These are phyloP conservation scores for Hypoxylon sp. DNA, from an alignment of 2,329 filamentous ascomycete genomes.

Conservation along the genomic window DNA sequence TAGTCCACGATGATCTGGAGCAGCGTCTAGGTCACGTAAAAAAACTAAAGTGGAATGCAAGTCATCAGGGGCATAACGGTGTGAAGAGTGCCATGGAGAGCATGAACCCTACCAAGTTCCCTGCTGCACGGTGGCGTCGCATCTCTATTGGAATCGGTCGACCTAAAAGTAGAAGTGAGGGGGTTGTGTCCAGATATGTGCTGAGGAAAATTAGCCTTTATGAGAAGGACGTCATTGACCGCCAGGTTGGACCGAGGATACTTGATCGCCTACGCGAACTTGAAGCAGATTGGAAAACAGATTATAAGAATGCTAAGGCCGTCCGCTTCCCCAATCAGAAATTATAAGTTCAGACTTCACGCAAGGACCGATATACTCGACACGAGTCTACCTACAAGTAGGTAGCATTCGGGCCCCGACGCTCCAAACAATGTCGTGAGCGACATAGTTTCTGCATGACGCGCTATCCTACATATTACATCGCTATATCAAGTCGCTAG, in stretches of 20 bases:
- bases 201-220: constrained; percentile 73
- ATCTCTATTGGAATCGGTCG: constrained; percentile 91
- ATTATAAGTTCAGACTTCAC: not conserved
- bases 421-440: not conserved
- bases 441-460: not conserved
- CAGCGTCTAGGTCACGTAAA: constrained; percentile 76
- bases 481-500: not conserved
- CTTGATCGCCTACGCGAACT: constrained; percentile 65
- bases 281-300: constrained; percentile 56
- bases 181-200: constrained; percentile 82
- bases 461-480: not conserved
- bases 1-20: constrained; percentile 93
- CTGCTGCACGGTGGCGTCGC: constrained; percentile 64
- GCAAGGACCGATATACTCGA: not conserved
- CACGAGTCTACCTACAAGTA: not conserved
- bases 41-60: constrained; percentile 73
- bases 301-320: constrained; percentile 2
- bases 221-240: constrained; percentile 67
- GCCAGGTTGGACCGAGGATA: constrained; percentile 66
- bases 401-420: not conserved
- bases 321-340: not conserved
- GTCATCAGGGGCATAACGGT: constrained; percentile 81
- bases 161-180: constrained; percentile 76
- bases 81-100: constrained; percentile 74
- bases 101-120: constrained; percentile 61